Base-by-base conservation (phyloP, 192 early-diverging fungal species). In the Helicostylum pulchrum region DNA sequence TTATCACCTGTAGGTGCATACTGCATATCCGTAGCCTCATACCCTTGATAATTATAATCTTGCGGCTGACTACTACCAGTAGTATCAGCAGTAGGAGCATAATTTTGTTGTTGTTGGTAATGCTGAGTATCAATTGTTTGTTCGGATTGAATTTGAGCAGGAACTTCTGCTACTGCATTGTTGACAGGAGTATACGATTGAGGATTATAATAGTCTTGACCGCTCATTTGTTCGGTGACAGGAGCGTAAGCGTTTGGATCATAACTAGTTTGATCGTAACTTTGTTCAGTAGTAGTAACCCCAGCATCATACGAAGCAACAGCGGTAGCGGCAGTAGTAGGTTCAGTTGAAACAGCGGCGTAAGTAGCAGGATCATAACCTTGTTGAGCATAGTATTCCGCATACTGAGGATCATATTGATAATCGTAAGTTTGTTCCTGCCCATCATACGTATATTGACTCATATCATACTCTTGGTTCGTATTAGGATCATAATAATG, bases 401-500 rank as follows among this genome's bases (percentile, higher is more conserved):
- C 56, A 20, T 58, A 58, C 42, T 58, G 47, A 19, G 50, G 61
- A 30, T 53, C 51, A 11, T 43, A 64, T 64, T 64, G 51, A 9
- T 58, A 64, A 50, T 45, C 42, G 32, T 46, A 19, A 9, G 15
- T 21, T 58, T 26, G 17, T 20, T 2, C 56, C 10, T 36, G 34
- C 10, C 42, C 32, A 17, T 53, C 49, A 53, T 66, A 65, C 4
- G 51, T 52, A 36, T 64, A 70, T 17, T 70, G 68, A 26, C 49
- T 64, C 34, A 62, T 64, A 66, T 73, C 71, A 26, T 58, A 52
- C 42, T 67, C 71, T 15, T 67, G 54, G 31, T 60, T 60, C 4
- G 71, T 73, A 23, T 68, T 73, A 12, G 71, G 71, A 44, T 73
- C 71, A 64, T 73, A 73, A 44, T 63, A 73, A 39, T 73, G 71